Conservation (phyloP, 345 rosid species). For the Euphorbia tirucalli region DNA sequence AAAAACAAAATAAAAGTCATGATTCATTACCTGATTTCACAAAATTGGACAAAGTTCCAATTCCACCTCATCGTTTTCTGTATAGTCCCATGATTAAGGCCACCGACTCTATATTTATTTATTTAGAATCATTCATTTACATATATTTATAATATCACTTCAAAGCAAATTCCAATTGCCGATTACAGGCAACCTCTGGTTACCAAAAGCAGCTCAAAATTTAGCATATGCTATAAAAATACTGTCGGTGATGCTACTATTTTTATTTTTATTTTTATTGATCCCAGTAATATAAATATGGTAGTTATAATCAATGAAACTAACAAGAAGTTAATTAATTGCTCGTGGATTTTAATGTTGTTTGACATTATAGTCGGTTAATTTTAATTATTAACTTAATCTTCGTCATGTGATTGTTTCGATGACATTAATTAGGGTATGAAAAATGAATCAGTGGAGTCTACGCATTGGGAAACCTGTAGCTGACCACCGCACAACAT, state of each 20-base stretch:
- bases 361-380: not conserved
- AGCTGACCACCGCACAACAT: not conserved
- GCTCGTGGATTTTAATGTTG: not conserved
- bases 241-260: not conserved
- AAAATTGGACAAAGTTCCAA: not conserved
- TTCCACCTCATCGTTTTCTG: not conserved
- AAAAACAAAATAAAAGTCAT: not conserved
- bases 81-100: not conserved
- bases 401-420: not conserved
- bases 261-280: no score
- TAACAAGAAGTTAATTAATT: not conserved
- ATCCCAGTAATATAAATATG: not conserved
- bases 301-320: not conserved
- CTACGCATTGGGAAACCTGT: not conserved
- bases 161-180: not conserved
- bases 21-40: not conserved
- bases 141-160: not conserved
- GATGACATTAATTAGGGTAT: not conserved
- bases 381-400: not conserved
- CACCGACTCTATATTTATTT: slow-evolving; percentile 15
- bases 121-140: no score
- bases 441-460: not conserved
- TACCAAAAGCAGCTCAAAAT: no score
- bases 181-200: not conserved
- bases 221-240: not conserved